These are phyloP conservation scores for Castanopsis chinensis DNA, from an alignment of 306 rosid genomes.

Conservation along the genomic window DNA sequence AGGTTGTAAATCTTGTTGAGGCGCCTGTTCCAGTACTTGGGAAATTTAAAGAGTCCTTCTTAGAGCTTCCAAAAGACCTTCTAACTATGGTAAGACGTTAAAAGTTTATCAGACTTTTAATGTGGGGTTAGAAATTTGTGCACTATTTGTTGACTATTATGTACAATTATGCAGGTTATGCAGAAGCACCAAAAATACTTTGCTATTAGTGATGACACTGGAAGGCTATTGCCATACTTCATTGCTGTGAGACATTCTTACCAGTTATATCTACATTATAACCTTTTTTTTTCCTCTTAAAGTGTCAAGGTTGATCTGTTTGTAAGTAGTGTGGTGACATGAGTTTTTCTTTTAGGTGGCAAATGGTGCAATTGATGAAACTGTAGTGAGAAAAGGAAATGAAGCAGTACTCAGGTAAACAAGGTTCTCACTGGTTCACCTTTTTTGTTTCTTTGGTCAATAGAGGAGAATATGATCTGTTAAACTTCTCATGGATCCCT, in stretches of 20 bases:
- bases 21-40: constrained; percentile 93
- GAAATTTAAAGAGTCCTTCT: constrained; percentile 75
- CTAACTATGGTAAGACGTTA: constrained; percentile 70
- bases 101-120: neutral
- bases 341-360: constrained; percentile 58
- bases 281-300: constrained; percentile 1
- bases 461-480: neutral
- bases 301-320: neutral
- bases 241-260: constrained; percentile 67
- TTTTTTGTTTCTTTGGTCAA: neutral
- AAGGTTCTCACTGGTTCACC: neutral
- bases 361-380: constrained; percentile 78
- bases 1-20: constrained; percentile 97
- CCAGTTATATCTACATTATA: constrained; percentile 6
- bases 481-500: neutral
- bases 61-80: constrained; percentile 92
- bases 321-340: neutral
- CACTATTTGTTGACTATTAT: constrained; percentile 13
- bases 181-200: constrained; percentile 96
- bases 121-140: constrained; percentile 2
- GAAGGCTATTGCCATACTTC: constrained; percentile 79
- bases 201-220: constrained; percentile 60
- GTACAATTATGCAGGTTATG: constrained; percentile 71
- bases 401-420: constrained; percentile 91
- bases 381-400: constrained; percentile 79